Conservation (phyloP, 306 rosid species). For the Oxytropis ochrocephala region DNA sequence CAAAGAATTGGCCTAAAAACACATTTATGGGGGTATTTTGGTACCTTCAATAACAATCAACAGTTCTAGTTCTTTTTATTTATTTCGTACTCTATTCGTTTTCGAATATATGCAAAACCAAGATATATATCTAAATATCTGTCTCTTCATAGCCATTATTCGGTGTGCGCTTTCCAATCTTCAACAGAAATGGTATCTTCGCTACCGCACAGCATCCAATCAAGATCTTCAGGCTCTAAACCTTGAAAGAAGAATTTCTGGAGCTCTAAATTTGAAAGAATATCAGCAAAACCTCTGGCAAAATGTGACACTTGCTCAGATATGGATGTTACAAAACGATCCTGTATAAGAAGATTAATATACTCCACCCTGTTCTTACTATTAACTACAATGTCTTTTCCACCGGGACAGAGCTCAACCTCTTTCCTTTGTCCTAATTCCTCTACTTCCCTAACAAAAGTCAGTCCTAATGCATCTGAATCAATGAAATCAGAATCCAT, state of each 20-base stretch:
- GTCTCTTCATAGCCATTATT: slow-evolving; percentile 69
- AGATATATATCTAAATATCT: slow-evolving; percentile 61
- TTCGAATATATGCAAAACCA: too few relatives aligned
- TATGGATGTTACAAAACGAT: slow-evolving; percentile 64
- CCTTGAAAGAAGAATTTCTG: slow-evolving; percentile 49
- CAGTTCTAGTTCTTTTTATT: too few relatives aligned
- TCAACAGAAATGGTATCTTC: slow-evolving; percentile 55
- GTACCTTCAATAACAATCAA: too few relatives aligned
- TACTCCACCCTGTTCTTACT: slow-evolving; percentile 66
- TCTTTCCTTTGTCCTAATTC: slow-evolving; percentile 60
- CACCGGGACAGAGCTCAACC: slow-evolving; percentile 72
- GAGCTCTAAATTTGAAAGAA: slow-evolving; percentile 37
- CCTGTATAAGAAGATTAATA: slow-evolving; percentile 63
- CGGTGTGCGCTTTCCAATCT: slow-evolving; percentile 88
- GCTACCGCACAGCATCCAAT: slow-evolving; percentile 80
- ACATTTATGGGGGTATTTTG: too few relatives aligned
- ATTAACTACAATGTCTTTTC: slow-evolving; percentile 56
- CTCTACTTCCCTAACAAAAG: slow-evolving; percentile 75
- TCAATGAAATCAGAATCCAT: slow-evolving; percentile 76
- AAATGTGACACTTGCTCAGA: slow-evolving; percentile 69
- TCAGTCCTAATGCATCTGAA: slow-evolving; percentile 79
- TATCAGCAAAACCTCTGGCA: slow-evolving; percentile 65
- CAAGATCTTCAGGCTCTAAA: slow-evolving; percentile 81
- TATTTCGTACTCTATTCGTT: too few relatives aligned
- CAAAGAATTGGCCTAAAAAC: too few relatives aligned